Percentiles rank a stretch among this genome's conserved stretches.
phyloP scores from a whole-genome alignment of 1,284 basidiomycete genomes.

The Cronartium ribicola region DNA sequence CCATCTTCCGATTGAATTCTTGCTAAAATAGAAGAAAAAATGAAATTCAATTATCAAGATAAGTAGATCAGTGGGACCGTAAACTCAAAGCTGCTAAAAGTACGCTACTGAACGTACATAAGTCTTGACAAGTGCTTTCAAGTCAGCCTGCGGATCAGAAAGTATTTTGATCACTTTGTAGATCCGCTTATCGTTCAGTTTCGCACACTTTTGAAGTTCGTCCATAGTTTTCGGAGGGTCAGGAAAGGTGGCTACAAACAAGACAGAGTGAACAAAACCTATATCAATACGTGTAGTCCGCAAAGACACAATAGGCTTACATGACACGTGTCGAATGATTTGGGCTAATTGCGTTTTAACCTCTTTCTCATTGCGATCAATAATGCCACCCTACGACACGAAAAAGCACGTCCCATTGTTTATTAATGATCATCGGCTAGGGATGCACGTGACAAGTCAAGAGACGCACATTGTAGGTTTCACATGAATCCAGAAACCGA shows the following conservation, averaged over 20 bases:
- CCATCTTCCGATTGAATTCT: conserved; percentile 71
- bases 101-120: conserved; percentile 56
- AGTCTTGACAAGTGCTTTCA: conserved; percentile 74
- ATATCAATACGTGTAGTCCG: conserved; percentile 68
- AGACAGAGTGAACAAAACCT: conserved; percentile 62
- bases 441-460: neutral
- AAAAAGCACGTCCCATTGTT: neutral
- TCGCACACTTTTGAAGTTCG: conserved; percentile 78
- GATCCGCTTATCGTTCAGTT: conserved; percentile 74
- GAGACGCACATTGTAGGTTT: conserved; percentile 70
- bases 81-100: neutral
- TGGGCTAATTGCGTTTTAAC: conserved; percentile 31
- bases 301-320: conserved; percentile 48
- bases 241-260: conserved; percentile 60
- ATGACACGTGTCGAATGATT: conserved; percentile 15
- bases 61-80: conserved; percentile 18
- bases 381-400: conserved; percentile 16
- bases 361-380: conserved; percentile 16
- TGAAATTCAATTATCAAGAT: conserved; percentile 9
- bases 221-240: conserved; percentile 70
- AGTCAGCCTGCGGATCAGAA: conserved; percentile 74
- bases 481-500: conserved; percentile 65
- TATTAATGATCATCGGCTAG: neutral
- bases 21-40: conserved; percentile 54
- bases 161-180: conserved; percentile 78